Evolutionary conservation across 495 filamentous ascomycete species (phyloP).

Genomic region (Podospora didyma): DNA sequence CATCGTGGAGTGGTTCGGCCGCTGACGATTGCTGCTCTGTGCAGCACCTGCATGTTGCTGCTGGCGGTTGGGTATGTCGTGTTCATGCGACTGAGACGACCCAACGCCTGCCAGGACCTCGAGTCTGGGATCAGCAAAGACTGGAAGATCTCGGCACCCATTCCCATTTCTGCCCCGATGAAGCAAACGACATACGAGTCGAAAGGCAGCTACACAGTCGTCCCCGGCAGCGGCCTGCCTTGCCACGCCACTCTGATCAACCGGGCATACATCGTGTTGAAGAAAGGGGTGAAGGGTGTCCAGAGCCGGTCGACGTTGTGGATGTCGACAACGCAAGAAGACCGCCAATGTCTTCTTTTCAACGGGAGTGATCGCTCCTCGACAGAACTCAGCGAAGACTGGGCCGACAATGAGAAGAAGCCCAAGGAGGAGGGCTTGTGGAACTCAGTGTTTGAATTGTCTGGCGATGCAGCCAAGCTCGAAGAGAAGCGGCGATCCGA

Average conservation of each 20-base stretch:
- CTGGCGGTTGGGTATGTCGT: too few species aligned
- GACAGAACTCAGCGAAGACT: conserved; percentile 1
- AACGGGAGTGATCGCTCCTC: conserved; percentile 1
- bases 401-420: neutral
- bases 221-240: neutral
- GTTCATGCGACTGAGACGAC: too few species aligned
- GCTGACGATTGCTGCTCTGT: too few species aligned
- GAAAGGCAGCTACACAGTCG: conserved; percentile 1
- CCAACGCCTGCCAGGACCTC: too few species aligned
- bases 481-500: conserved; percentile 1
- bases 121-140: too few species aligned
- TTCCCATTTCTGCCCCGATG: conserved; percentile 1
- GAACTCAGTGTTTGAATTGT: conserved; percentile 14
- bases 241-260: neutral
- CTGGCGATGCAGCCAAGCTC: conserved; percentile 5
- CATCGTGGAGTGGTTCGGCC: too few species aligned
- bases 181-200: neutral
- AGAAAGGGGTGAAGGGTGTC: neutral
- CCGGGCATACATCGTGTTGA: neutral
- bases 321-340: neutral
- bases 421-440: conserved; percentile 1
- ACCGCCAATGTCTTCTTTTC: neutral
- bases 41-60: too few species aligned
- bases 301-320: neutral
- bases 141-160: neutral